Conservation (phyloP, 2,329 filamentous ascomycete species). For the Verticillium albo-atrum region DNA sequence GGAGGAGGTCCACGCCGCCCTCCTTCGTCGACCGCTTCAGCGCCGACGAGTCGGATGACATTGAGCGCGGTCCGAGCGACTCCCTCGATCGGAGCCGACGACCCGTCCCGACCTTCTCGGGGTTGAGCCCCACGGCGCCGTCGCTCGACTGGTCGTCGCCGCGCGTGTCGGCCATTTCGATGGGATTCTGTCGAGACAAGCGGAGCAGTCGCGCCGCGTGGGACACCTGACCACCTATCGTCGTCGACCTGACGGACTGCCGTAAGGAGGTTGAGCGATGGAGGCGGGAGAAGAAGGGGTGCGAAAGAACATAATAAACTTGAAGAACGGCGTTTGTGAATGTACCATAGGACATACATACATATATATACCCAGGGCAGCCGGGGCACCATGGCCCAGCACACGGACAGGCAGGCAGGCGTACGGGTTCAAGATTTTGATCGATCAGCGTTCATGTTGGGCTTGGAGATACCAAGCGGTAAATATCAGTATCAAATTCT, state of each 20-base stretch:
- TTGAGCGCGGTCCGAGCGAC: too few relatives aligned
- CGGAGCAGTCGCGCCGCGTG: not conserved
- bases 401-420: not conserved
- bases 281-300: too few relatives aligned
- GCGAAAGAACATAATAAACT: too few relatives aligned
- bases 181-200: conserved; percentile 5
- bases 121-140: not conserved
- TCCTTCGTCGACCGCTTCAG: not conserved
- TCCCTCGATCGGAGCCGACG: conserved; percentile 3
- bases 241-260: too few relatives aligned
- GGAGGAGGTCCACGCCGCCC: not conserved
- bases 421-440: not conserved
- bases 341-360: not conserved
- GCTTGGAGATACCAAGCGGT: too few relatives aligned
- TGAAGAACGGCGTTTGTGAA: too few relatives aligned
- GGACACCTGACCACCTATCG: not conserved
- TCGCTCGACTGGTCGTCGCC: conserved; percentile 8
- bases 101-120: not conserved
- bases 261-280: too few relatives aligned
- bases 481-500: too few relatives aligned
- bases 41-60: not conserved
- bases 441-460: too few relatives aligned
- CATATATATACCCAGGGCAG: not conserved
- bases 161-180: conserved; percentile 10
- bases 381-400: not conserved